Evolutionary conservation across 2,329 filamentous ascomycete species (phyloP), one percentile per base, ranked within the genome.

Genomic region (Cyphellophora attinorum): DNA sequence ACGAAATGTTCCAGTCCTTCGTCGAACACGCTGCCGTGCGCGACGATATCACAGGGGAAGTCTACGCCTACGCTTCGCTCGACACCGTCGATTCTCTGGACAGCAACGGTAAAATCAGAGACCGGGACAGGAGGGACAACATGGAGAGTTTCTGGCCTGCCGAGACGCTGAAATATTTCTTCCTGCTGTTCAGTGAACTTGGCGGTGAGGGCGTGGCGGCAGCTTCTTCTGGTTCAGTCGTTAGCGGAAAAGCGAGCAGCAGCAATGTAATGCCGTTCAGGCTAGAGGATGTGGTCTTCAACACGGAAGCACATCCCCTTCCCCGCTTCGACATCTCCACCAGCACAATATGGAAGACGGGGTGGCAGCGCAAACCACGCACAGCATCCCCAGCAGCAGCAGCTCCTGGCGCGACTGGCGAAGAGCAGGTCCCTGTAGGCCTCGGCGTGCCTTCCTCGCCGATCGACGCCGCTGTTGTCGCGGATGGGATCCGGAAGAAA

Each of bases 141-240:
- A 95, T 98, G 89, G 91, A 98, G 64, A 93, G 85, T 55, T 96
- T 96, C 63, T 98, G 91, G 91, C 74, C 98, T 67, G 88, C 91
- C 30, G 91, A 98, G 64, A 98, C 91, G 14, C 68, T 98, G 29
- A 98, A 98, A 62, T 98, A 98, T 57, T 82, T 98, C 57, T 98
- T 94, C 58, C 74, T 98, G 27, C 70, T 98, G 19, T 98, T 98
- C 62, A 88, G 85, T 2, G 78, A 83, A 3, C 68, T 45, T 2
- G 29, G 23, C 11, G 18, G 15, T 23, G 16, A 31, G 14, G 21
- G 15, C 33, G 38, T 36, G 21, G 37, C 44, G 33, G 39, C 44
- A 23, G 39, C 39, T 4, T n/a, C n/a, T n/a, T n/a, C n/a, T n/a
- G n/a, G n/a, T n/a, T n/a, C n/a, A n/a, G n/a, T n/a, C n/a, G n/a